Evolutionary conservation across 176 grass and related monocot genomes (phyloP).

Genomic region (Oryza officinalis): DNA sequence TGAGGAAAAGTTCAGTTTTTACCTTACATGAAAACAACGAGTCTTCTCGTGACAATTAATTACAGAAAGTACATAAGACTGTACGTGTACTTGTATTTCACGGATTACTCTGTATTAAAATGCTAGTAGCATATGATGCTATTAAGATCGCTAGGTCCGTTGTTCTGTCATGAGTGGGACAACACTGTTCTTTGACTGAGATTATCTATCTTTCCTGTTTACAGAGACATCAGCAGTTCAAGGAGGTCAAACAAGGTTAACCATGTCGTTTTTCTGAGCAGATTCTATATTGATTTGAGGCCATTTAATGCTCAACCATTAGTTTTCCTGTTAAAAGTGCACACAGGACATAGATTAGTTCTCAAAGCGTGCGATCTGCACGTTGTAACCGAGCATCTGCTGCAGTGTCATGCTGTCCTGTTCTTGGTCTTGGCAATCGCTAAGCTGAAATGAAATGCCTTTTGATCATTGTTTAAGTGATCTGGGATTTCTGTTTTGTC

Average conservation of each 20-base stretch:
- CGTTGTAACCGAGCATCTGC: neutral
- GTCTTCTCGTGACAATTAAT: neutral
- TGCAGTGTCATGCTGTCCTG: neutral
- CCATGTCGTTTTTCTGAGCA: constrained; percentile 28
- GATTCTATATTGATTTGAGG: neutral
- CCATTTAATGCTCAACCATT: constrained; percentile 47
- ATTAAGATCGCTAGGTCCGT: constrained; percentile 18
- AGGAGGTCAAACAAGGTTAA: constrained; percentile 63
- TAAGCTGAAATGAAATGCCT: neutral
- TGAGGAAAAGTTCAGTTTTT: neutral
- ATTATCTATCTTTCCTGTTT: constrained; percentile 33
- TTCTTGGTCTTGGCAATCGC: constrained; percentile 23
- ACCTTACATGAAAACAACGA: neutral
- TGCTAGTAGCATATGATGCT: neutral
- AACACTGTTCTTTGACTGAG: constrained; percentile 40
- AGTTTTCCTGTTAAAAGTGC: constrained; percentile 28
- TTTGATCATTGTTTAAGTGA: constrained; percentile 23
- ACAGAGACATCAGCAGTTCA: constrained; percentile 33
- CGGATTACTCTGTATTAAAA: neutral
- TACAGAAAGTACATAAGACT: neutral
- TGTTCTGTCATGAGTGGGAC: constrained; percentile 33
- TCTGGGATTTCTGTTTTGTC: neutral
- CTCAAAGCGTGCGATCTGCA: neutral
- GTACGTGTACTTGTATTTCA: neutral
- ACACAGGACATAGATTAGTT: neutral